Evolutionary conservation across 257 asterid genomes (phyloP), one percentile per base, ranked within the genome.

Genomic region (Lithospermum erythrorhizon): DNA sequence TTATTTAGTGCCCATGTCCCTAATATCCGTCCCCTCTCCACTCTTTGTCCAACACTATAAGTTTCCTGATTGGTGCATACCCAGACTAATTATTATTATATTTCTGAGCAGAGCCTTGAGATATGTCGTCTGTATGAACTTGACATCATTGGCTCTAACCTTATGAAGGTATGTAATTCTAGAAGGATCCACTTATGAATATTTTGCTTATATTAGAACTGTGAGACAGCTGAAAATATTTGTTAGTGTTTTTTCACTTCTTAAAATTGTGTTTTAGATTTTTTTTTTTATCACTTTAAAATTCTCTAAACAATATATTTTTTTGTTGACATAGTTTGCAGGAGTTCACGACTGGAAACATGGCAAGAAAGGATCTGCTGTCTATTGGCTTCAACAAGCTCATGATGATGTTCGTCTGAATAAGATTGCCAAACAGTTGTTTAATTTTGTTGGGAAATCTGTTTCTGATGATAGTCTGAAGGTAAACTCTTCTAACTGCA

Each of bases 321-420:
- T 52, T 65, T 65, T 71, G 21, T 41, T 49, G 51, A 52, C 73
- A 69, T 77, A 90, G 96, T 83, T 86, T 69, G 85, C 88, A 58
- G 98, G 96, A 62, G 82, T 91, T 70, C 90, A 87, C 73, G 72
- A 79, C 76, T 91, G 95, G 98, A 91, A 87, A 71, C 96, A 91
- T 73, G 95, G 96, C 57, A 82, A 87, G 77, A 90, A 87, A 79
- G 95, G 96, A 53, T 85, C 87, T 20, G 95, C 93, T 32, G 85
- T 90, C 71, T 83, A 77, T 81, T 91, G 98, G 98, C 94, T 90
- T 72, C 98, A 90, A 82, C 91, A 90, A 78, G 96, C 90, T 73
- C 85, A 64, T 63, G 96, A 91, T 73, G 96, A 85, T 73, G 79
- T 78, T 70, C 88, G 91, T 55, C 72, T 91, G 37, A 85, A 83